Evolutionary conservation across 2,329 filamentous ascomycete species (phyloP), one percentile per base, ranked within the genome.

Genomic region (Penicillium vulpinum): DNA sequence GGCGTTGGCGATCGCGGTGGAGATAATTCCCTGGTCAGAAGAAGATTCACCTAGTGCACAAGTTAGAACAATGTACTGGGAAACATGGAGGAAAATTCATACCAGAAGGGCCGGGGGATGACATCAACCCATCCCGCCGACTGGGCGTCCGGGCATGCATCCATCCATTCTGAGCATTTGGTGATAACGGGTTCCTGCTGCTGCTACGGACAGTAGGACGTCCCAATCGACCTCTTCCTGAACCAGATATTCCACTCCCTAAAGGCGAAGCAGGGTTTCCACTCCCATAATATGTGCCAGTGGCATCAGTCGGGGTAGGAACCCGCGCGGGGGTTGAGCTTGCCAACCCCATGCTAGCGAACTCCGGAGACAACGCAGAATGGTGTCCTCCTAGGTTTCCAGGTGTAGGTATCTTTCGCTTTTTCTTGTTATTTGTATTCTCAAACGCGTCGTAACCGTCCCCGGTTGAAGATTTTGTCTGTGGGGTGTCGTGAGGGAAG

Each of bases 361-460:
- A 80, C 63, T 89, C 87, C 28, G 84, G 81, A 16, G 85, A 85
- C 50, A 89, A 74, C 55, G 79, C 78, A 62, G 80, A 79, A 61
- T 86, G 80, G 68, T 86, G 83, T 60, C 80, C 76, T 53, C 78
- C 84, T 15, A 86, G 81, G 67, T 90, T 89, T 18, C 90, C 89
- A 10, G 91, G 91, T 0, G 92, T 92, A 0, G 94, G 94, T 36
- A 99, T 97, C 77, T 99, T 99, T 65, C 94, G 85, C 76, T 99
- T 97, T 80, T 97, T 99, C 77, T 99, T 99, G 73, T 99, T 99
- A 74, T 96, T 97, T 35, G 91, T 96, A 69, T 97, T 97, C 75
- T 99, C 94, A 68, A 97, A 96, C 7, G 91, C 94, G 74, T 99
- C 94, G 73, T 97, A 97, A 15, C 92, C 92, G 72, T 97, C 93